Base-by-base conservation (phyloP, 257 asterid genomes). In the Solanum clarkiae region DNA sequence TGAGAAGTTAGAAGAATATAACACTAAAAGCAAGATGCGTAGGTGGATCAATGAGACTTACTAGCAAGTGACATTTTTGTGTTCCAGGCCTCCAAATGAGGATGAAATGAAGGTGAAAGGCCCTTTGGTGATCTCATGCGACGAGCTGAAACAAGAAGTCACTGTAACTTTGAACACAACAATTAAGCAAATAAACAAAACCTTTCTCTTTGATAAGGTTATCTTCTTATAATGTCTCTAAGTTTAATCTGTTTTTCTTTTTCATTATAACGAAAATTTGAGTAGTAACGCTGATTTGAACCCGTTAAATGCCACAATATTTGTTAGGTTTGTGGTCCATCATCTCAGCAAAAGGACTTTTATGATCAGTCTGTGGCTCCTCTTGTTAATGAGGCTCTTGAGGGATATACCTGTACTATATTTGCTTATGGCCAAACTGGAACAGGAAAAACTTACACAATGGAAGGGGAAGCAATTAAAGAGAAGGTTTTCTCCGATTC, bases 401-500 rank as follows among this genome's bases (percentile, higher is more conserved):
- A 90, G 84, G 96, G 94, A 29, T 90, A 93, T 88, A 93, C 84
- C 55, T 91, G 94, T 89, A 92, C 94, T 24, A 88, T 93, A 42
- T 92, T 91, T 77, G 94, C 95, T n/a, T 89, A 92, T 42, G 94
- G 94, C 63, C 94, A 91, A 83, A 93, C 95, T 3, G 92, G 94
- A 79, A 92, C 92, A 0, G 94, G 94, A 42, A 93, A 91, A 85
- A 93, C 94, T 40, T 91, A 89, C 81, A 90, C 94, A 81, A 93
- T 92, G 94, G 96, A 93, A 86, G 96, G 96, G 80, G 92, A 84
- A 84, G 91, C 88, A 77, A 82, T 89, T 85, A 89, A 87, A 84
- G 88, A 93, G 20, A 89, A 92, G 94, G 94, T 93, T 69, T 79
- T 70, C 10, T 51, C 13, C 15, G 65, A 63, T 22, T 82, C 49